A percentile compares a stretch with the other conserved stretches of the same genome.
phyloP scores from a whole-genome alignment of 2,329 filamentous ascomycete genomes.

The Ascochyta fabae region DNA sequence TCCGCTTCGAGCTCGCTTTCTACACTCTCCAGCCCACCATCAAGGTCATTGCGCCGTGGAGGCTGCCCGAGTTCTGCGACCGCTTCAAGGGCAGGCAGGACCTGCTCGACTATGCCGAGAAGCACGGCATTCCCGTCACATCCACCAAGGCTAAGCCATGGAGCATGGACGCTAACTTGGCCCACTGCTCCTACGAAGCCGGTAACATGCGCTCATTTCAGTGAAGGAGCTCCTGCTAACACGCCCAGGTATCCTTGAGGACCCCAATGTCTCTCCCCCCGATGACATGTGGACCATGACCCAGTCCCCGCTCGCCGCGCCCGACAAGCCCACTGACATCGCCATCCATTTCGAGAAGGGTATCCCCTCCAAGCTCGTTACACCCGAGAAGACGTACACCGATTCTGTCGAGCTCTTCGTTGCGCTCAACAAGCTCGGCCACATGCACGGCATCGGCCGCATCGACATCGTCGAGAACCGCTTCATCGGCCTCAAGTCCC shows the following conservation, averaged over 20 bases:
- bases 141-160: slow-evolving; percentile 71
- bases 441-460: slow-evolving; percentile 75
- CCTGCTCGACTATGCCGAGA: slow-evolving; percentile 73
- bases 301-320: slow-evolving; percentile 71
- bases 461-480: slow-evolving; percentile 86
- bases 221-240: background rate
- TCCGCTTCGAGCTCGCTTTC: slow-evolving; percentile 69
- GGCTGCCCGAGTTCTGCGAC: slow-evolving; percentile 72
- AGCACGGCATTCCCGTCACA: slow-evolving; percentile 72
- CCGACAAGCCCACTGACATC: slow-evolving; percentile 74
- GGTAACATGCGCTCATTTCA: slow-evolving; percentile 50
- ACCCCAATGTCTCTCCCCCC: slow-evolving; percentile 69
- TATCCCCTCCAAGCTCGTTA: slow-evolving; percentile 72
- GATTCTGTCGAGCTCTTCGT: slow-evolving; percentile 76
- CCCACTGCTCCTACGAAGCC: slow-evolving; percentile 81
- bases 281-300: slow-evolving; percentile 83
- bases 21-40: slow-evolving; percentile 68
- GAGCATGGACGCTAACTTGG: slow-evolving; percentile 68
- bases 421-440: slow-evolving; percentile 73
- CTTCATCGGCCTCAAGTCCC: slow-evolving; percentile 79
- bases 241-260: slow-evolving; percentile 64
- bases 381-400: slow-evolving; percentile 65
- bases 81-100: slow-evolving; percentile 75
- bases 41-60: slow-evolving; percentile 78
- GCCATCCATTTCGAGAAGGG: slow-evolving; percentile 76